Evolutionary conservation across 2,329 filamentous ascomycete species (phyloP), one percentile per base, ranked within the genome.

Genomic region (Penicillium sp.): DNA sequence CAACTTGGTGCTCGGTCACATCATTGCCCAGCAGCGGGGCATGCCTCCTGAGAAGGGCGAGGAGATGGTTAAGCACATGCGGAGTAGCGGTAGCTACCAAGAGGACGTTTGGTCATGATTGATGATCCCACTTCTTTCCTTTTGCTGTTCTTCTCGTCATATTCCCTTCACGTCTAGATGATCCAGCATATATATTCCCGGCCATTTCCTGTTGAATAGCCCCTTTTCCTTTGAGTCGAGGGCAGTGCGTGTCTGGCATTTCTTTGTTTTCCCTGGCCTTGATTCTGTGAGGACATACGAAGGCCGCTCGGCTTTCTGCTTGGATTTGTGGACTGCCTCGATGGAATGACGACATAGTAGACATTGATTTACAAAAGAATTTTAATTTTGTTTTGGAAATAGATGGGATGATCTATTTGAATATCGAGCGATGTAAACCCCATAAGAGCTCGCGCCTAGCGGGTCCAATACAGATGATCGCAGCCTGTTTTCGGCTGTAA

Each of bases 1-100:
- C 59, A 96, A 94, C 65, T 76, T 83, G 16, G 81, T 88, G n/a
- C 76, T 98, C 29, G 84, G 78, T 17, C 83, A 94, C 63, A 94
- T 97, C 60, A 83, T 98, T 55, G 77, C 89, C 17, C 81, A 90
- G 63, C 79, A 94, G 66, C 80, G 93, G 38, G 85, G 85, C 35
- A 77, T 97, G 43, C 76, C 87, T 2, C 84, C 91, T 58, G 75
- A 84, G 50, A 95, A 95, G 77, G 93, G 81, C 10, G 93, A 98
- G 70, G 91, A 97, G 62, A 83, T 96, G 59, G 89, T 98, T 46
- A 98, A 97, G 80, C 84, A 84, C 57, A 96, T 98, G 91, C 84
- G 93, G 61, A 84, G 86, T 53, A 83, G 85, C 51, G 96, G 94
- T 69, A 87, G 93, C 68, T 98, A 98, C 75, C 94, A 98, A 78